Conservation (phyloP, 2,329 filamentous ascomycete genomes). For the Aspergillus glaucus region DNA sequence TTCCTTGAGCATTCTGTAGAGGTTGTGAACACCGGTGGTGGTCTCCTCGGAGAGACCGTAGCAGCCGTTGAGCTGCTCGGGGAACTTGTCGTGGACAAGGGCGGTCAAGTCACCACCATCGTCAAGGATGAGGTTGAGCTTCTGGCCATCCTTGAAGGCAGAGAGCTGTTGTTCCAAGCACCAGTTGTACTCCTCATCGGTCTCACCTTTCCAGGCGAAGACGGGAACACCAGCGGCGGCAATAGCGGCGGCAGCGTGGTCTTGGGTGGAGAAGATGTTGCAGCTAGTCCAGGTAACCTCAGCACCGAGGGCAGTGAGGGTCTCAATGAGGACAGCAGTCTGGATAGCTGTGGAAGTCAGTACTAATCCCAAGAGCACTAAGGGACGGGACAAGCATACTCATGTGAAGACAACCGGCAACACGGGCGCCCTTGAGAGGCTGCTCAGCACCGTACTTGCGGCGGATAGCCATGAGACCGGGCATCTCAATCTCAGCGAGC, state of each 20-base stretch:
- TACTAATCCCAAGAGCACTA: neutral
- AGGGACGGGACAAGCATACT: constrained; percentile 47
- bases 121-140: constrained; percentile 97
- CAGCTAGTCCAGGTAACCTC: constrained; percentile 98
- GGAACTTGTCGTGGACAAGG: constrained; percentile 97
- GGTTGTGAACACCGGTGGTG: constrained; percentile 98
- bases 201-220: constrained; percentile 82
- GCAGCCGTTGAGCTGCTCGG: constrained; percentile 96
- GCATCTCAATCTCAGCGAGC: constrained; percentile 94
- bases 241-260: constrained; percentile 96
- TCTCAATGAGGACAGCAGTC: constrained; percentile 99
- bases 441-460: constrained; percentile 86
- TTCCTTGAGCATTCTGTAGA: constrained; percentile 96
- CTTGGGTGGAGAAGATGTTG: constrained; percentile 99
- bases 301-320: constrained; percentile 84
- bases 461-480: constrained; percentile 93
- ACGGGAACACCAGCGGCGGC: constrained; percentile 89
- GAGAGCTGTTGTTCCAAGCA: constrained; percentile 96
- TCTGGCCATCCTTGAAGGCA: constrained; percentile 94
- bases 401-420: constrained; percentile 98
- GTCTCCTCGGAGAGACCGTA: constrained; percentile 99
- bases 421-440: constrained; percentile 88
- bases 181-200: constrained; percentile 99
- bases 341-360: constrained; percentile 64
- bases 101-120: constrained; percentile 96